Conservation (phyloP, 805 yeast genomes). For the Helenozyma baotianmanensis region DNA sequence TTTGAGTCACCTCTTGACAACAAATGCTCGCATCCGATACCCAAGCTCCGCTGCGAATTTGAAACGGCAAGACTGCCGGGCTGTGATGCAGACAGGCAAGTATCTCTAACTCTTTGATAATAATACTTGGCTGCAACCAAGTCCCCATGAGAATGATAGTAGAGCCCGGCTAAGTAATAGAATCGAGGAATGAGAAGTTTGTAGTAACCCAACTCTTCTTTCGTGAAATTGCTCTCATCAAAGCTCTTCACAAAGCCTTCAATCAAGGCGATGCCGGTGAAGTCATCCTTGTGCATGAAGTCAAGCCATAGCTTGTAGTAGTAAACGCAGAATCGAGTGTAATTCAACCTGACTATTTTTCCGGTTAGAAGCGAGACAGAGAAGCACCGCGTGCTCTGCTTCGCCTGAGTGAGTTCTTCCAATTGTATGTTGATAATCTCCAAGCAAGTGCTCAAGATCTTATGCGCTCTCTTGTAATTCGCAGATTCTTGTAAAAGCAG, state of each 20-base stretch:
- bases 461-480: constrained; percentile 30
- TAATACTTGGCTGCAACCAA: constrained; percentile 35
- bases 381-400: constrained; percentile 2
- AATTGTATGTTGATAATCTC: constrained; percentile 9
- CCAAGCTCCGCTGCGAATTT: constrained; percentile 9
- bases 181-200: constrained; percentile 33
- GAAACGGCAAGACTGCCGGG: too few relatives aligned
- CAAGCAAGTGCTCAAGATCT: constrained; percentile 33
- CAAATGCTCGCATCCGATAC: constrained; percentile 21
- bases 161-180: constrained; percentile 36
- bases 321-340: constrained; percentile 17
- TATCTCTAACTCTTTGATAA: constrained; percentile 29
- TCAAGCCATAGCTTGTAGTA: constrained; percentile 36
- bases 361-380: constrained; percentile 7
- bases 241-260: constrained; percentile 33
- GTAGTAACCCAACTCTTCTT: constrained; percentile 36
- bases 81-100: too few relatives aligned
- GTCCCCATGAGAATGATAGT: constrained; percentile 35
- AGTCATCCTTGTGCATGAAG: constrained; percentile 25
- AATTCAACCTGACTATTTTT: constrained; percentile 23
- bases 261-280: constrained; percentile 18
- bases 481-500: constrained; percentile 32
- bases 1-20: constrained; percentile 16
- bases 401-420: constrained; percentile 4
- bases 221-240: constrained; percentile 31